phyloP scores from a whole-genome alignment of 116 monocot species.

The Phalaenopsis hybrid region DNA sequence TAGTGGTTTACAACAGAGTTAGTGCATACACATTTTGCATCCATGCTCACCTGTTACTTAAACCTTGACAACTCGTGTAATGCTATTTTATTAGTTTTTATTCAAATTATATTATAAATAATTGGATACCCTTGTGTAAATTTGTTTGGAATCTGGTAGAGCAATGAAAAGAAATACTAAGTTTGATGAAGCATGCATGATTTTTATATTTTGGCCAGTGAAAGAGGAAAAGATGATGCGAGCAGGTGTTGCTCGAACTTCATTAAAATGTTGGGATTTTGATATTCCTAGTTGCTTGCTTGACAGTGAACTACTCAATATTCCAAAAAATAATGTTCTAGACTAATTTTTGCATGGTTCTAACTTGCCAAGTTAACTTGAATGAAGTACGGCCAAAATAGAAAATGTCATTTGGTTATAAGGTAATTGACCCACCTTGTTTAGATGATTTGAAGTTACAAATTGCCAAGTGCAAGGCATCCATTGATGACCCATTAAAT shows the following conservation, averaged over 20 bases:
- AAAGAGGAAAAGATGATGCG: not conserved
- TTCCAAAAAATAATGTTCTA: not conserved
- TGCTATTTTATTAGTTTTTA: not conserved
- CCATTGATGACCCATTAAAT: no score
- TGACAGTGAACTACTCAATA: not conserved
- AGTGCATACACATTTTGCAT: not conserved
- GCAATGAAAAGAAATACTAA: no score
- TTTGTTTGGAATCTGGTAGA: not conserved
- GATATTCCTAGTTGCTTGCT: not conserved
- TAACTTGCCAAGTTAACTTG: no score
- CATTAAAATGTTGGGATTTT: not conserved
- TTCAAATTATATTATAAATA: not conserved
- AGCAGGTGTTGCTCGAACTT: not conserved
- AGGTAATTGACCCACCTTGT: no score
- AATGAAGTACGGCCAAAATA: no score
- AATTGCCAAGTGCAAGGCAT: no score
- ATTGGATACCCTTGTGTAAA: not conserved
- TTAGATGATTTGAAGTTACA: no score
- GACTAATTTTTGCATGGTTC: no score
- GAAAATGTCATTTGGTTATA: no score
- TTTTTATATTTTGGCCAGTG: no score
- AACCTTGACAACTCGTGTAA: not conserved
- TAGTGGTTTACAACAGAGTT: not conserved
- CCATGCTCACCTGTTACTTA: not conserved
- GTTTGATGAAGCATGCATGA: no score